phyloP scores from a whole-genome alignment of 2,329 filamentous ascomycete species.

The Penicillium brasilianum region DNA sequence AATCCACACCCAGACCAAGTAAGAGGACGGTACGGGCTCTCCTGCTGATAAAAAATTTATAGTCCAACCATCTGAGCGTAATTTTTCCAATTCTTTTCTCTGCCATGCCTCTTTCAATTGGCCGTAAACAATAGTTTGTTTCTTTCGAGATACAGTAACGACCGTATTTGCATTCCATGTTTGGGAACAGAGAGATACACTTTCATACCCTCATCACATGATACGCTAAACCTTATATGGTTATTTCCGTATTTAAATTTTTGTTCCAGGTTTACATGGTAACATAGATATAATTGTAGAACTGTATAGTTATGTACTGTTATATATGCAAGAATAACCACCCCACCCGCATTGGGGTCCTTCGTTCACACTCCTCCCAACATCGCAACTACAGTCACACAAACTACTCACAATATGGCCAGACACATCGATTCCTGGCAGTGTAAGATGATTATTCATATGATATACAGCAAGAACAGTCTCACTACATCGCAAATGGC shows the following conservation, averaged over 20 bases:
- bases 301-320: no score
- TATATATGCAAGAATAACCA: no score
- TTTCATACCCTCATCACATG: not conserved
- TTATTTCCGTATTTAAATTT: not conserved
- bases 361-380: not conserved
- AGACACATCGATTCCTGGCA: not conserved
- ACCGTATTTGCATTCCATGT: not conserved
- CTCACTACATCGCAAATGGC: constrained; percentile 16
- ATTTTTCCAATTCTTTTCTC: not conserved
- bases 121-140: not conserved
- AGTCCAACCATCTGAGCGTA: not conserved
- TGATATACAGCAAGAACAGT: constrained; percentile 14
- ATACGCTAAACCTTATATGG: not conserved
- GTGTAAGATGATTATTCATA: constrained; percentile 5
- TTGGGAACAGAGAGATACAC: not conserved
- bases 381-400: not conserved
- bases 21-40: not conserved
- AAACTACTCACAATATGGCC: not conserved
- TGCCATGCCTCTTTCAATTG: not conserved
- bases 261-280: not conserved
- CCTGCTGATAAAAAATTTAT: not conserved
- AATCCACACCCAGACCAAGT: not conserved
- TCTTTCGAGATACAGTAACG: not conserved
- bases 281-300: not conserved
- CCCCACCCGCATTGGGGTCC: not conserved